Base-by-base conservation (phyloP, 805 yeast genomes). In the Kazachstania kunashirensis region DNA sequence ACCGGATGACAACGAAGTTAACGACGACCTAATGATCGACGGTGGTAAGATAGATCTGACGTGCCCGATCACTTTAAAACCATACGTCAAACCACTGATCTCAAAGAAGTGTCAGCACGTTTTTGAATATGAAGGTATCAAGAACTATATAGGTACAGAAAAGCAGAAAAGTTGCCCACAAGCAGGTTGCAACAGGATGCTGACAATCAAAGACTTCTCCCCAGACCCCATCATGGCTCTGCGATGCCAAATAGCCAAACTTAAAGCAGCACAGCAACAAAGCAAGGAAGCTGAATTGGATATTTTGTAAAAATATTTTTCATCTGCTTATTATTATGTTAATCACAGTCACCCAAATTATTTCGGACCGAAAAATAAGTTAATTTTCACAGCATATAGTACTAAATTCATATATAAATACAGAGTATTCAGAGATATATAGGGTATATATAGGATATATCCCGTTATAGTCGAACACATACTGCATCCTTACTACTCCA, bases 41-140 rank as follows among this genome's bases (percentile, higher is more conserved):
- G 94, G 92, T 38, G 92, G 92, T 26, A 71, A 61, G 25, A 62
- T 83, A n/a, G 75, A 77, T 32, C 52, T 83, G 39, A 68, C 64
- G 18, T 85, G 88, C 52, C 89, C 89, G 0, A 63, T 82, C 11
- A 73, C 86, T 0, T 50, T 70, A 40, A 62, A 67, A 36, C 53
- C 62, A 29, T 79, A 72, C 53, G 62, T 55, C 16, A 59, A 58
- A 3, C 92, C 94, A 0, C 63, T 72, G 47, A 68, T 62, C n/a
- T 72, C 79, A 3, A 56, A 47, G 18, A 56, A 51, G 21, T 83
- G 94, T 57, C 62, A 65, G 0, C 94, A 83, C 57, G 71, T 73
- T 0, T 80, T 68, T 50, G 88, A 81, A 46, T 57, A 61, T 36
- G 57, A 48, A 3, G 66, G 73, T 15, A 61, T 80, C 2, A 32